A percentile compares a stretch with the other conserved stretches of the same genome.
phyloP scores from a whole-genome alignment of 495 filamentous ascomycete genomes.

The Podospora pseudopauciseta region DNA sequence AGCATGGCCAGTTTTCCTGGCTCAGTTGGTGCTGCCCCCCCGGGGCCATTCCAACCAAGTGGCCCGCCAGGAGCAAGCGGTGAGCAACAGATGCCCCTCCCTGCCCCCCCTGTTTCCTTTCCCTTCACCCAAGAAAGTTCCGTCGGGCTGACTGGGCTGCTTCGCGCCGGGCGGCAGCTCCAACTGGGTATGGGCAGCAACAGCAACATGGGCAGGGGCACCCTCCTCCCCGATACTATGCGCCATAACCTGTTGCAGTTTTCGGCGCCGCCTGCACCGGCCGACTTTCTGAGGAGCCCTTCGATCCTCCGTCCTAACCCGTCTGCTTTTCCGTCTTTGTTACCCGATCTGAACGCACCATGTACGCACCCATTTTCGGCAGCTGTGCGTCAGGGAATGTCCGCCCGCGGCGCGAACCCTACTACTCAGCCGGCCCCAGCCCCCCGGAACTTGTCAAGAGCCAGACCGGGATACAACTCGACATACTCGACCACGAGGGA shows the following conservation, averaged over 20 bases:
- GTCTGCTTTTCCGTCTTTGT: background rate
- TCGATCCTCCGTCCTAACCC: background rate
- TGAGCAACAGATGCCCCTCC: background rate
- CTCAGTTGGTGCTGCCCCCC: background rate
- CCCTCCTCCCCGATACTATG: background rate
- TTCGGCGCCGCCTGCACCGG: background rate
- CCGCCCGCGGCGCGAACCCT: too few species aligned
- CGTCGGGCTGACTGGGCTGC: background rate
- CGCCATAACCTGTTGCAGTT: background rate
- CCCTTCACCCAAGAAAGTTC: background rate
- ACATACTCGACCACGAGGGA: background rate
- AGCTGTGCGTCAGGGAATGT: too few species aligned
- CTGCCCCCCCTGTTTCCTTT: background rate
- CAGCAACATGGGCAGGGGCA: background rate
- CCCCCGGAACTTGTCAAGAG: background rate
- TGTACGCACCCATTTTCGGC: background rate
- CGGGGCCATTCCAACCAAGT: background rate
- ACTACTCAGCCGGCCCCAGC: too few species aligned
- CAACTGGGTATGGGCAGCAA: background rate
- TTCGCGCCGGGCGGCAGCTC: slow-evolving; percentile 3
- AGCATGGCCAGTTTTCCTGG: background rate
- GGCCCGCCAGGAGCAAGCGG: background rate
- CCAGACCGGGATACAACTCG: background rate
- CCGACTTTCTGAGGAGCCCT: background rate
- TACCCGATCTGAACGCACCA: background rate